Base-by-base conservation (phyloP, 768 basidiomycete genomes). In the Phlebiopsis gigantea region DNA sequence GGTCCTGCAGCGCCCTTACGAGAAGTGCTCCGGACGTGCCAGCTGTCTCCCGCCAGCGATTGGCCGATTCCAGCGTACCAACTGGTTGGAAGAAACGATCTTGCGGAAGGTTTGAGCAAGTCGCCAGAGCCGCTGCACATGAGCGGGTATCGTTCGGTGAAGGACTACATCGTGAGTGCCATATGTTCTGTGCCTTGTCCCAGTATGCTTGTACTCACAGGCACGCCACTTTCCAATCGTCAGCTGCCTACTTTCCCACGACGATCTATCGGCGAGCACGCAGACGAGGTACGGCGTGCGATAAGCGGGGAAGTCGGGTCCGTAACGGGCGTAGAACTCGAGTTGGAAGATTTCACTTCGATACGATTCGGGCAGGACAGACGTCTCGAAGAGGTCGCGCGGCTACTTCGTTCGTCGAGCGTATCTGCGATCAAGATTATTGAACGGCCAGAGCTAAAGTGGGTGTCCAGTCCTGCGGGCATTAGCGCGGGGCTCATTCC, bases 281-380 rank as follows among this genome's bases (percentile, higher is more conserved):
- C 81, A 8, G 69, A 74, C 7, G 77, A 79, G 51, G 78, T 82
- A 17, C 79, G 59, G 8, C 62, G 59, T 25, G 75, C 81, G 8
- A 80, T 78, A 31, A 66, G 71, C 5, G 84, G 81, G 42, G 84
- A 88, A 62, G 67, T 81, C 1, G 79, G 82, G 51, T 72, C 76
- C 4, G 77, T 83, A 14, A 79, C 88, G 5, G 89, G 89, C 0
- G 85, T 89, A 8, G 89, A 91, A 55, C 71, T 91, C 4, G 82
- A 84, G 49, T 69, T 85, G 34, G 81, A 86, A 46, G 85, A 88
- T 48, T 88, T 90, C 71, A 82, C 89, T 0, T 83, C 84, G 51
- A 88, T 94, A 48, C 83, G 96, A 3, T 98, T 98, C 65, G 90
- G 90, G 6, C 84, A 90, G 60, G 97, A 99, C 71, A 80, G 88